Evolutionary conservation across 352 stramenopile species (phyloP), one percentile per base, ranked within the genome.

Genomic region (Elongisporangium undulatum): DNA sequence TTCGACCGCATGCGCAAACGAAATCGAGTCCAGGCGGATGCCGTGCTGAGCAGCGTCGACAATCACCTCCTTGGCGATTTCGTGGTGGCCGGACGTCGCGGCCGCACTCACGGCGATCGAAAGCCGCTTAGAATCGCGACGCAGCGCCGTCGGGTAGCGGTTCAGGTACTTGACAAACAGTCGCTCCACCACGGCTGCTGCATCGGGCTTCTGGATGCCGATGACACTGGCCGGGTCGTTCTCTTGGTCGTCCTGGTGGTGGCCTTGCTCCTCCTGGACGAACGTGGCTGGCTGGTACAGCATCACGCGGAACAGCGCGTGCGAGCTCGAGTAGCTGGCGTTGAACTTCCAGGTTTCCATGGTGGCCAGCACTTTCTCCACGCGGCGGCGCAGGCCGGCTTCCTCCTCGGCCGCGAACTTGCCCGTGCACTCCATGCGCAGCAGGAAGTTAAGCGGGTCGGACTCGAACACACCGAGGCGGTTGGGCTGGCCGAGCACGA

Each of bases 1-100:
- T 54, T 80, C 69, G 16, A 89, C 74, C 20, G 71, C 69, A 61
- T 91, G 81, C 9, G 79, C 81, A 59, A 91, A 91, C 39, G 81
- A 85, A 6, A 72, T 75, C 13, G 71, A 73, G 51, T 91, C 79
- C 39, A 91, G 72, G 2, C 67, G 63, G 8, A 89, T 69, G 16
- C 55, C 58, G 41, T 85, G 69, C 10, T 49, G 54, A 22, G 71
- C 63, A 19, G 73, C 79, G 41, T 87, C 63, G 19, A 70, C 29
- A 24, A 91, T 59, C 29, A 91, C 51, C 39, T 63, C 17, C n/a
- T 76, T 75, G 4, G 69, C 79, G 12, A 71, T 71, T 5, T 67
- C 55, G 41, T 79, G 51, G 9, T 67, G 62, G 9, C 66, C 66
- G 1, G 75, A 68, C 4, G 69, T 68, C 19, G 81, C 77, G 2